A percentile compares a stretch with the other conserved stretches of the same genome.
Evolutionary conservation across 2,329 filamentous ascomycete species (phyloP).

Genomic region (Trichoderma arundinaceum): DNA sequence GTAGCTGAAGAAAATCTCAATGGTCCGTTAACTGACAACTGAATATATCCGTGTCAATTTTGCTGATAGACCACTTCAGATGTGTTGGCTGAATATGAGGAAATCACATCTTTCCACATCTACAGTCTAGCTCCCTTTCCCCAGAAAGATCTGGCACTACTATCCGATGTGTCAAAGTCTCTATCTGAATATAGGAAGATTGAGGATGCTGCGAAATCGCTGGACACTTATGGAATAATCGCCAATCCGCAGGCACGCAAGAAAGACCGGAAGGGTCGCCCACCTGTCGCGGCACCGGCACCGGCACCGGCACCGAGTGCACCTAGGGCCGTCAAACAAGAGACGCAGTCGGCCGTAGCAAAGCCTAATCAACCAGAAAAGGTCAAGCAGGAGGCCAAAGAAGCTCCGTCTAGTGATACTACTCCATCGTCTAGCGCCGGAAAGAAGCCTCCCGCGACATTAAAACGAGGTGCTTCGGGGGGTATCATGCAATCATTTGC

Average conservation of each 20-base stretch:
- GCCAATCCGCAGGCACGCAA: conserved; percentile 70
- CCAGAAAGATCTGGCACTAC: conserved; percentile 70
- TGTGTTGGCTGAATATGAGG: conserved; percentile 69
- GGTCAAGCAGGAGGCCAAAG: conserved; percentile 43
- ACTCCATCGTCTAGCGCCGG: conserved; percentile 38
- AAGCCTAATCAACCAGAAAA: conserved; percentile 34
- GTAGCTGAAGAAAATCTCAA: conserved; percentile 75
- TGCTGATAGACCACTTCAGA: conserved; percentile 51
- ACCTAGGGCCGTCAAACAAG: conserved; percentile 34
- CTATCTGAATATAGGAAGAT: conserved; percentile 60
- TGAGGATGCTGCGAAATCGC: conserved; percentile 64
- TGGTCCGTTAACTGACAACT: conserved; percentile 50
- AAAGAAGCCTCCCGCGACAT: conserved; percentile 46
- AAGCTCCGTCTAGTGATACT: conserved; percentile 37
- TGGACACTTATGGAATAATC: conserved; percentile 74
- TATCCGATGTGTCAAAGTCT: conserved; percentile 73
- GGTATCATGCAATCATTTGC: conserved; percentile 82
- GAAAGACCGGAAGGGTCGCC: conserved; percentile 51
- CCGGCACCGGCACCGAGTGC: conserved; percentile 35
- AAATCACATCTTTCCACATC: conserved; percentile 80
- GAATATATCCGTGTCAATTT: not conserved
- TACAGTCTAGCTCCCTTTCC: conserved; percentile 81
- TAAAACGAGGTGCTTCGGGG: conserved; percentile 64
- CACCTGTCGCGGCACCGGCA: conserved; percentile 34
- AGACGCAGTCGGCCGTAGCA: not conserved